Evolutionary conservation across 371 early-diverging fungal species (phyloP).

Genomic region (Syncephalis fuscata): DNA sequence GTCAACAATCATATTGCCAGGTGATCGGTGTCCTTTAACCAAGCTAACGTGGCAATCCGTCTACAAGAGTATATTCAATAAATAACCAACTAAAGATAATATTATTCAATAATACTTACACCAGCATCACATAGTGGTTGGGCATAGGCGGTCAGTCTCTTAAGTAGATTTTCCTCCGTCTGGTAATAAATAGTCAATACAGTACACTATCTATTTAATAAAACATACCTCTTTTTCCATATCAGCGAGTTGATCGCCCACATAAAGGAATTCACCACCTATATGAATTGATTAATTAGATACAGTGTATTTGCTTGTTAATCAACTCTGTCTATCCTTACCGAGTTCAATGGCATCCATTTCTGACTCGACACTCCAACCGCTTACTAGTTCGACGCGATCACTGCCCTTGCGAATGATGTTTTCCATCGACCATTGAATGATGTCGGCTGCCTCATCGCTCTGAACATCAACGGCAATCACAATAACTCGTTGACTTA

Average conservation of each 20-base stretch:
- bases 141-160: too few species aligned
- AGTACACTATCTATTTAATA: background rate
- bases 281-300: background rate
- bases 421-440: conserved; percentile 23
- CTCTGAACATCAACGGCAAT: conserved; percentile 22
- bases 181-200: background rate
- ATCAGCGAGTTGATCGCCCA: conserved; percentile 6
- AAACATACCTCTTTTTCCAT: conserved; percentile 16
- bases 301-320: background rate
- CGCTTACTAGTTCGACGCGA: conserved; percentile 19
- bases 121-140: too few species aligned
- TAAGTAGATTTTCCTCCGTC: too few species aligned
- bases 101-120: too few species aligned
- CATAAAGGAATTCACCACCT: conserved; percentile 4
- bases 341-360: conserved; percentile 15
- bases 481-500: conserved; percentile 15
- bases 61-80: too few species aligned
- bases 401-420: conserved; percentile 17
- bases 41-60: too few species aligned
- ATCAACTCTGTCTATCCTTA: conserved; percentile 2
- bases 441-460: conserved; percentile 16
- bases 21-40: background rate
- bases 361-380: conserved; percentile 19
- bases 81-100: too few species aligned
- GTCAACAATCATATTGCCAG: conserved; percentile 17